Percentiles rank a stretch among this genome's conserved stretches.
phyloP scores from a whole-genome alignment of 139 green algal genomes.

The Picochlorum costavermella region DNA sequence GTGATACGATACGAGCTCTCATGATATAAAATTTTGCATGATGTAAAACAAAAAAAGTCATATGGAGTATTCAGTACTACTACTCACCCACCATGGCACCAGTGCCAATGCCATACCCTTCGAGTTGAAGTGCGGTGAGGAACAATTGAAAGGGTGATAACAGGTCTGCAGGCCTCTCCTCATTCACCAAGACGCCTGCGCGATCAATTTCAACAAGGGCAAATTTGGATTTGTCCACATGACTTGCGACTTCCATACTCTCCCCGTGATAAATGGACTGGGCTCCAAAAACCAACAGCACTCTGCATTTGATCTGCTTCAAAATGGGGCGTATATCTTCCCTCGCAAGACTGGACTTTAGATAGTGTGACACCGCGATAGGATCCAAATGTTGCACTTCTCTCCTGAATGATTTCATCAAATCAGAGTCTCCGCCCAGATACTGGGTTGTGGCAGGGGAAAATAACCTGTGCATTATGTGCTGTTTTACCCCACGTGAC shows the following conservation, averaged over 20 bases:
- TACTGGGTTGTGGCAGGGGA: slow-evolving; percentile 7
- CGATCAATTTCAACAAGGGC: slow-evolving; percentile 25
- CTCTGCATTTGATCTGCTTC: slow-evolving; percentile 10
- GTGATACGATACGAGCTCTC: too few species aligned
- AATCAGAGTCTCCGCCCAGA: slow-evolving; percentile 18
- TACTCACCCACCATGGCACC: too few species aligned
- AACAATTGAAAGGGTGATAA: slow-evolving; percentile 26
- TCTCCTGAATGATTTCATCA: slow-evolving; percentile 11
- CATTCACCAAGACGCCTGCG: slow-evolving; percentile 16
- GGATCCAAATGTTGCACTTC: slow-evolving; percentile 16
- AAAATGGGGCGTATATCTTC: slow-evolving; percentile 1
- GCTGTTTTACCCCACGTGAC: not conserved
- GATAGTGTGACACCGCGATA: slow-evolving; percentile 14
- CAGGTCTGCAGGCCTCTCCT: slow-evolving; percentile 28
- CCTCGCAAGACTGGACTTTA: slow-evolving; percentile 15
- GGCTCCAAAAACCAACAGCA: slow-evolving; percentile 30
- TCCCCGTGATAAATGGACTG: slow-evolving; percentile 24
- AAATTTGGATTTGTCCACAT: slow-evolving; percentile 11
- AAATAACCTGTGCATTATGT: slow-evolving; percentile 13
- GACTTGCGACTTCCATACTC: slow-evolving; percentile 18
- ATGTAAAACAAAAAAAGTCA: too few species aligned
- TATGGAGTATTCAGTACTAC: too few species aligned
- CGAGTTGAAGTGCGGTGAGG: slow-evolving; percentile 23
- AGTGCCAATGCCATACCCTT: slow-evolving; percentile 14
- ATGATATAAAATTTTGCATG: too few species aligned